Evolutionary conservation across 371 early-diverging fungal genomes (phyloP), one percentile per base, ranked within the genome.

Genomic region (Polyrhizophydium stewartii): DNA sequence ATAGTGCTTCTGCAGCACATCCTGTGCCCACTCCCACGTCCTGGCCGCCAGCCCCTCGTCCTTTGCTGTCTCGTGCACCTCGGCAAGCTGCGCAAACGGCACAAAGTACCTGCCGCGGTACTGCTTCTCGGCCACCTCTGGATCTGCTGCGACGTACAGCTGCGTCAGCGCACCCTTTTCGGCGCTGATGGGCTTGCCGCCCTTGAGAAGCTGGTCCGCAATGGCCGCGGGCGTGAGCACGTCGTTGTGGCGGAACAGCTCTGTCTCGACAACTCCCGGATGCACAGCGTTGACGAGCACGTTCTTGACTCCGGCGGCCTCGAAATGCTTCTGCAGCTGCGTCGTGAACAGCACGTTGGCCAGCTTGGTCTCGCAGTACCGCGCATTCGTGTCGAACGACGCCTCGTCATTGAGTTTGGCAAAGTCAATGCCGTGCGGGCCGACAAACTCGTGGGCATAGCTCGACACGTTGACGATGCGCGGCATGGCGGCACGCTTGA

Each of bases 381-480:
- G 30, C 30, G 27, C 22, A 40, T 61, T 58, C 27, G 58, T 32
- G 37, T 60, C 56, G 55, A 43, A 62, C 22, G 61, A 37, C n/a
- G 52, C 45, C 43, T 58, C 32, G 32, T 75, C 60, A 35, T 70
- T 52, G 50, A 71, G 58, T 24, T 73, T 67, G 27, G 71, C 75
- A 31, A 77, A 68, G 7, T 68, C 63, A 22, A 79, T 61, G 25
- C 66, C 66, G 24, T 69, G 68, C n/a, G n/a, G n/a, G n/a, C n/a
- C n/a, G n/a, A n/a, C n/a, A n/a, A n/a, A n/a, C n/a, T n/a, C n/a
- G n/a, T n/a, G n/a, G n/a, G n/a, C n/a, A n/a, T 67, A 69, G 0
- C 65, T 12, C 56, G 7, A 13, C 21, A 45, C 40, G 25, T 12
- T 38, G 40, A 88, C 80, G 31, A 89, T 74, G 17, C 88, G 75